Percentiles rank a stretch among this genome's conserved stretches.
phyloP scores from a whole-genome alignment of 495 filamentous ascomycete species.

The Oidiodendron maius region DNA sequence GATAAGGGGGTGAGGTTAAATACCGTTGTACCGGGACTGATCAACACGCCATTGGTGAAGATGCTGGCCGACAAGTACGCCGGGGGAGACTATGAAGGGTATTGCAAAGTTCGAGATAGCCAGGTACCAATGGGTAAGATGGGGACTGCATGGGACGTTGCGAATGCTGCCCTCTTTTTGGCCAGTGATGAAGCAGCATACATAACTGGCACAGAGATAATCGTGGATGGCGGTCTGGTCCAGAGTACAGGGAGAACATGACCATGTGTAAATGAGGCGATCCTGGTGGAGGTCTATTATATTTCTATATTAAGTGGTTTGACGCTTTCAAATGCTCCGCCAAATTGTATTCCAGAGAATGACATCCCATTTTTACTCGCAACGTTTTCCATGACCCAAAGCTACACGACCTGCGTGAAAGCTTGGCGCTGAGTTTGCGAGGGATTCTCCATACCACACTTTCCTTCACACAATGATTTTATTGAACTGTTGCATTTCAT shows the following conservation, averaged over 20 bases:
- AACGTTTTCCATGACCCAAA: too few relatives aligned
- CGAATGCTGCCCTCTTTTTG: constrained; percentile 44
- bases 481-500: constrained; percentile 13
- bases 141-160: constrained; percentile 42
- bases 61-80: constrained; percentile 37
- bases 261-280: not conserved
- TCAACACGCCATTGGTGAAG: constrained; percentile 39
- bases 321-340: not conserved
- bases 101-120: constrained; percentile 28
- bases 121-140: constrained; percentile 22
- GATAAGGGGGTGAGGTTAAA: constrained; percentile 41
- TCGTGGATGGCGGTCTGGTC: constrained; percentile 46
- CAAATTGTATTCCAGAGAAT: not conserved
- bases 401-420: too few relatives aligned
- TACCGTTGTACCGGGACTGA: constrained; percentile 46
- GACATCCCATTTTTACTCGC: too few relatives aligned
- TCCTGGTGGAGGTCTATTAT: not conserved
- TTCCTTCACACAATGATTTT: not conserved
- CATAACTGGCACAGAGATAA: constrained; percentile 48
- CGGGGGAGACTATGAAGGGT: constrained; percentile 28
- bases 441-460: not conserved
- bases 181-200: constrained; percentile 42
- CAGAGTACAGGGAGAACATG: constrained; percentile 19
- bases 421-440: not conserved
- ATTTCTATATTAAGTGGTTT: not conserved